These are phyloP conservation scores for Heterobasidion irregulare DNA, from an alignment of 1,284 basidiomycete species.

Conservation along the genomic window DNA sequence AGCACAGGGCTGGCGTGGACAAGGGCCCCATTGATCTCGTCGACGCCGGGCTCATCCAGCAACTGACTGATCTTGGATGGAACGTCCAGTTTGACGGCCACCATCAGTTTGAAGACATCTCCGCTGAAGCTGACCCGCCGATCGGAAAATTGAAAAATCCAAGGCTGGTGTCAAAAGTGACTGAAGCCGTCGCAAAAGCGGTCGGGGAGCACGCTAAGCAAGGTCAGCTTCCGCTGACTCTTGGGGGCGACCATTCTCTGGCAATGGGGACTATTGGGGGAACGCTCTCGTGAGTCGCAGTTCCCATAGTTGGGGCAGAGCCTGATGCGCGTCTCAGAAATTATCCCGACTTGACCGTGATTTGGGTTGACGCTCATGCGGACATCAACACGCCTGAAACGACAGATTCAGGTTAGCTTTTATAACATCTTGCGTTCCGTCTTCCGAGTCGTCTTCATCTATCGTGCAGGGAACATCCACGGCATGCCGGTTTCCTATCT, in stretches of 20 bases:
- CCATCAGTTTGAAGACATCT: slow-evolving; percentile 81
- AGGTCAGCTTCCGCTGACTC: slow-evolving; percentile 81
- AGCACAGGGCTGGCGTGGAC: slow-evolving; percentile 84
- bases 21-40: slow-evolving; percentile 84
- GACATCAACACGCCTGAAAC: slow-evolving; percentile 92
- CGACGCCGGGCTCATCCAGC: slow-evolving; percentile 73
- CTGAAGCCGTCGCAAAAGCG: slow-evolving; percentile 68
- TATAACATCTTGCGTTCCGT: not conserved
- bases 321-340: slow-evolving; percentile 28
- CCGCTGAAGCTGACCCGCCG: slow-evolving; percentile 61
- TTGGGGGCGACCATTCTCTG: slow-evolving; percentile 96
- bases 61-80: slow-evolving; percentile 82
- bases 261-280: slow-evolving; percentile 91
- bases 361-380: slow-evolving; percentile 93
- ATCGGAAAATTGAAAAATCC: slow-evolving; percentile 90
- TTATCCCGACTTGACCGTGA: slow-evolving; percentile 71
- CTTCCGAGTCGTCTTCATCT: not conserved
- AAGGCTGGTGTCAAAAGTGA: slow-evolving; percentile 78
- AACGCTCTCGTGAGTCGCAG: slow-evolving; percentile 54
- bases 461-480: slow-evolving; percentile 78
- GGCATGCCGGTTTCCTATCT: slow-evolving; percentile 98
- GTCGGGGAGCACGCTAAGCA: slow-evolving; percentile 71
- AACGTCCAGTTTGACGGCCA: slow-evolving; percentile 83
- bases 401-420: slow-evolving; percentile 61
- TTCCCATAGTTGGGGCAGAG: not conserved